A percentile compares a stretch with the other conserved stretches of the same genome.
Evolutionary conservation across 768 basidiomycete species (phyloP).

Genomic region (Suillus decipiens): DNA sequence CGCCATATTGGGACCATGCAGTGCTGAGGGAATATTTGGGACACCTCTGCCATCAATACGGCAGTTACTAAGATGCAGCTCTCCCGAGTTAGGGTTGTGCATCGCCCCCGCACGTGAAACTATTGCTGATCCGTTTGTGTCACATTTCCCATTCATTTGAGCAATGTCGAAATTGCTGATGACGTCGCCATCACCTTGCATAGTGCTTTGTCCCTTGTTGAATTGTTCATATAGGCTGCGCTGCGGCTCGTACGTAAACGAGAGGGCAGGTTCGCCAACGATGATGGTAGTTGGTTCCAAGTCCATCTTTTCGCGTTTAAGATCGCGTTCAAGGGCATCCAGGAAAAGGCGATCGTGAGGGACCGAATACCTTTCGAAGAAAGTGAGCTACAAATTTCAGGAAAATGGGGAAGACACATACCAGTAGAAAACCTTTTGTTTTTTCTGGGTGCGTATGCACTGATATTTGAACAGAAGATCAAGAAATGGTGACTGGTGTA

Average conservation of each 20-base stretch:
- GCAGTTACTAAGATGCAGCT: conserved; percentile 19
- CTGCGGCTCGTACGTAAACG: conserved; percentile 87
- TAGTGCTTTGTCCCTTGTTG: conserved; percentile 43
- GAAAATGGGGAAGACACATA: conserved; percentile 27
- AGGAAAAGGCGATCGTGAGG: conserved; percentile 97
- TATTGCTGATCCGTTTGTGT: conserved; percentile 12
- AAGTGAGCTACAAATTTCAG: conserved; percentile 2
- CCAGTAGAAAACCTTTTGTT: conserved; percentile 99
- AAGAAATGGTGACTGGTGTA: conserved; percentile 78
- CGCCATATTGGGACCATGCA: conserved; percentile 31
- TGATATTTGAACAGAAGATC: conserved; percentile 95
- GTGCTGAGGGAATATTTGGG: conserved; percentile 18
- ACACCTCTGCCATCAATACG: conserved; percentile 27
- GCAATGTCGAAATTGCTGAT: conserved; percentile 8
- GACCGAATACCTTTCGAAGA: conserved; percentile 79
- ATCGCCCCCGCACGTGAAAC: conserved; percentile 12
- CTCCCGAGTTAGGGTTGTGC: conserved; percentile 19
- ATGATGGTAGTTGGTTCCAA: conserved; percentile 80
- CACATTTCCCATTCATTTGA: conserved; percentile 18
- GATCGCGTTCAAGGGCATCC: conserved; percentile 93
- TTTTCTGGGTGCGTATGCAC: conserved; percentile 97
- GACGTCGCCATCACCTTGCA: conserved; percentile 23
- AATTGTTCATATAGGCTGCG: conserved; percentile 90
- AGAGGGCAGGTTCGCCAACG: conserved; percentile 79
- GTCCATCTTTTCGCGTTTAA: conserved; percentile 93